Base-by-base conservation (phyloP, 192 early-diverging fungal species). In the Coemansia sp. region DNA sequence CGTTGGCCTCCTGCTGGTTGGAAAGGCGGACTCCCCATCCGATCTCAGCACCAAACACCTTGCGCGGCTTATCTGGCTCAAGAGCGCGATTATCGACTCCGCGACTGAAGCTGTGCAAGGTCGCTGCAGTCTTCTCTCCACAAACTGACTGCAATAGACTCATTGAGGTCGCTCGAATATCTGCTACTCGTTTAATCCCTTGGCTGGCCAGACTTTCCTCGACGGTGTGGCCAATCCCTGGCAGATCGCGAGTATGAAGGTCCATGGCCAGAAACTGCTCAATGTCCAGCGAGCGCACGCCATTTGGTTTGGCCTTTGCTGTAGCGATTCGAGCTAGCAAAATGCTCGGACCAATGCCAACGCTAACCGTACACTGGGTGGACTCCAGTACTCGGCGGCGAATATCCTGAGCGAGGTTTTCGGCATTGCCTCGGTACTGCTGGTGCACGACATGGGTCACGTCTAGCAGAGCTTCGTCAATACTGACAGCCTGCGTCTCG, bases 11-110 rank as follows among this genome's bases (percentile, higher is more conserved):
- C 3, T 75, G 69, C 38, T 88, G 71, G 27, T 71, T 92, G 63
- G 93, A 89, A 79, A 98, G 93, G 9, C 96, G 87, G 0, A 98
- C 87, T 8, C 93, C 96, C 95, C 95, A 96, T 55, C 90, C 90
- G 18, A 95, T 88, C 66, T 96, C 94, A 3, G 90, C 92, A 41
- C 94, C 93, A 29, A 97, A 90, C 49, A 87, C 89, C 73, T 93
- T 91, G 7, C 94, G 87, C 5, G 83, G 63, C 53, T 86, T 83
- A 68, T 92, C 87, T 20, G 87, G 87, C n/a, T 86, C 83, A 13
- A 95, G 68, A 11, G 77, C 77, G 3, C 92, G 86, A 18, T 87
- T 75, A 72, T 98, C 96, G 29, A 91, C 89, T 16, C 96, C 96
- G 34, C 88, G 73, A 58, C 89, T 87, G 69, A 81, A 89, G n/a